Base-by-base conservation (phyloP, 2,329 filamentous ascomycete genomes). In the Talaromyces rugulosus region DNA sequence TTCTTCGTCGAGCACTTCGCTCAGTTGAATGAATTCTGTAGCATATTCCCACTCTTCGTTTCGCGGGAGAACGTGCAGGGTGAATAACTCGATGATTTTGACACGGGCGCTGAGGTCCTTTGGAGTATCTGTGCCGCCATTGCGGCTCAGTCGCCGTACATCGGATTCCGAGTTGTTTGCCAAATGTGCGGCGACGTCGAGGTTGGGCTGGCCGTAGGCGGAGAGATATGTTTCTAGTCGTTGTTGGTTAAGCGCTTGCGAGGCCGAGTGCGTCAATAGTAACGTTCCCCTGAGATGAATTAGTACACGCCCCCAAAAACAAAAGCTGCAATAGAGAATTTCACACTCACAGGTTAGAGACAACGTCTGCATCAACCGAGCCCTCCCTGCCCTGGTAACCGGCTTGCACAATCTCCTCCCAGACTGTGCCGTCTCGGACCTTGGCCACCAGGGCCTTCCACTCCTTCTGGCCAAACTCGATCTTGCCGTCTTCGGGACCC, bases 41-140 rank as follows among this genome's bases (percentile, higher is more conserved):
- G 95, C 92, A 70, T 97, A 97, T 62, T 96, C 91, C 95, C 95
- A 99, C 77, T 98, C 92, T 61, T 91, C 88, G 69, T 97, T 98
- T 59, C 92, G 85, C 5, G 94, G 87, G n/a, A 99, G 85, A 7
- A 98, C 91, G 72, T 99, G 95, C 4, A 99, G 83, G 1, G 92
- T 96, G 75, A 97, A 99, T 8, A 99, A 83, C 77, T 99, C 95
- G 57, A 99, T 85, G 50, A 99, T 90, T 79, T 96, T 96, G 66
- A 97, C 88, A 53, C 92, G 85, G 4, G 91, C 88, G 67, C 90
- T 89, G 40, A 96, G 85, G 72, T 96, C 92, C 65, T 91, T 87
- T 0, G 92, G 92, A 0, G 92, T 96, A 71, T 92, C 88, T 47
- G 92, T 88, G 62, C 91, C 91, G 63, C 84, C 86, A 4, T 71